Conservation (phyloP, 768 basidiomycete species). For the Austroboletus eburneus region DNA sequence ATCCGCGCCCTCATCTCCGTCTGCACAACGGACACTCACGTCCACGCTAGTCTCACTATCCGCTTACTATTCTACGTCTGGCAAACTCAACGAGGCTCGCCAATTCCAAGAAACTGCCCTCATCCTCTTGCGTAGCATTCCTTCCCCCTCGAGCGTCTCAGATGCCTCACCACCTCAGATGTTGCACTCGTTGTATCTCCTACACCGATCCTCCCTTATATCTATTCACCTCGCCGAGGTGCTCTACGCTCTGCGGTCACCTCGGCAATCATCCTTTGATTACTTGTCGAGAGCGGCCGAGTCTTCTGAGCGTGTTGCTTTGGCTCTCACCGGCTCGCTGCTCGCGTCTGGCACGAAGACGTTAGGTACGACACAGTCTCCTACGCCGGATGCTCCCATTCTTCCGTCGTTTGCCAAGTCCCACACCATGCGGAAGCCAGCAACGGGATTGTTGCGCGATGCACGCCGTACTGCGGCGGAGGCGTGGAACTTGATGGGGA, state of each 20-base stretch:
- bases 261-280: constrained; percentile 45
- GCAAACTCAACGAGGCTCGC: constrained; percentile 52
- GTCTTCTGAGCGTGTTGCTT: constrained; percentile 62
- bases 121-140: constrained; percentile 49
- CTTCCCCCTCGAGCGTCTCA: constrained; percentile 40
- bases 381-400: constrained; percentile 39
- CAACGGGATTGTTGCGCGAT: constrained; percentile 58
- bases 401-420: constrained; percentile 44
- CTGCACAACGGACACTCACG: constrained; percentile 57
- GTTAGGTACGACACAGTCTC: constrained; percentile 33
- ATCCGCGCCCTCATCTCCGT: constrained; percentile 50
- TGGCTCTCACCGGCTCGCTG: constrained; percentile 45
- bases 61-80: constrained; percentile 60
- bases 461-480: constrained; percentile 68
- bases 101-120: constrained; percentile 54
- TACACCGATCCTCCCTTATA: constrained; percentile 71
- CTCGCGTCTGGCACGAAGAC: constrained; percentile 33
- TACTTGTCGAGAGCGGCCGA: constrained; percentile 59
- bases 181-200: constrained; percentile 60
- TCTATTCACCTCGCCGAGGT: constrained; percentile 75
- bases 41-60: constrained; percentile 68
- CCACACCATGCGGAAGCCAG: constrained; percentile 48
- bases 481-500: constrained; percentile 70
- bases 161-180: constrained; percentile 51
- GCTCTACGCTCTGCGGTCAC: constrained; percentile 44